Conservation (phyloP, 2,329 filamentous ascomycete genomes). For the Cladosporium sp. region DNA sequence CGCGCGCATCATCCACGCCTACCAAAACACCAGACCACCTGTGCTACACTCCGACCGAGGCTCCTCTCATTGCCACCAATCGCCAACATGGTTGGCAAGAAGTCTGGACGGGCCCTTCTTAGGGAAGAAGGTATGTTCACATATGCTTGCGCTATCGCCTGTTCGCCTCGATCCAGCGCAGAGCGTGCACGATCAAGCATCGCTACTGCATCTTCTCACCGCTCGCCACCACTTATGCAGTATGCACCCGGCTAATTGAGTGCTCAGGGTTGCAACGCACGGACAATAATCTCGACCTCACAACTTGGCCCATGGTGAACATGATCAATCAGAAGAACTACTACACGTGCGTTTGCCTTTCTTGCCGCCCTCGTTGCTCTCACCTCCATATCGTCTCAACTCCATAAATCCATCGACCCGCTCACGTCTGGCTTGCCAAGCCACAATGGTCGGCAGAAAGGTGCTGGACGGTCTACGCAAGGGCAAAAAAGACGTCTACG, state of each 20-base stretch:
- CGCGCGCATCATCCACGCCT: too few relatives aligned
- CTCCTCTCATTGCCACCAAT: too few relatives aligned
- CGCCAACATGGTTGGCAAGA: conserved; percentile 59
- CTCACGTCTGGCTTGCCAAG: not conserved
- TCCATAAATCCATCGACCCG: not conserved
- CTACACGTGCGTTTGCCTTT: conserved; percentile 66
- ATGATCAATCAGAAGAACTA: conserved; percentile 99
- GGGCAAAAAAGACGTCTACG: conserved; percentile 32
- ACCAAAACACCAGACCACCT: too few relatives aligned
- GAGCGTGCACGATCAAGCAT: not conserved
- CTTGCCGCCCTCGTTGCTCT: not conserved
- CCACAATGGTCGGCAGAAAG: conserved; percentile 27
- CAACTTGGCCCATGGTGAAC: conserved; percentile 84
- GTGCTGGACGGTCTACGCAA: conserved; percentile 28
- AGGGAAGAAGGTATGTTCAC: conserved; percentile 51
- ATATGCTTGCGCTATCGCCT: not conserved
- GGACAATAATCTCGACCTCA: conserved; percentile 96
- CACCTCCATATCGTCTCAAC: not conserved
- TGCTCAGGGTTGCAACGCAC: conserved; percentile 80
- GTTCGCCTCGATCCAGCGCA: not conserved
- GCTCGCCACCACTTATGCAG: conserved; percentile 7
- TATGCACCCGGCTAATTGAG: conserved; percentile 15
- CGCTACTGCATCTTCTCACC: conserved; percentile 10
- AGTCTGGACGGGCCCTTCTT: conserved; percentile 58
- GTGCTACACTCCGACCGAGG: not conserved